Evolutionary conservation across 352 stramenopile species (phyloP).

Genomic region (Phytophthora sp.): DNA sequence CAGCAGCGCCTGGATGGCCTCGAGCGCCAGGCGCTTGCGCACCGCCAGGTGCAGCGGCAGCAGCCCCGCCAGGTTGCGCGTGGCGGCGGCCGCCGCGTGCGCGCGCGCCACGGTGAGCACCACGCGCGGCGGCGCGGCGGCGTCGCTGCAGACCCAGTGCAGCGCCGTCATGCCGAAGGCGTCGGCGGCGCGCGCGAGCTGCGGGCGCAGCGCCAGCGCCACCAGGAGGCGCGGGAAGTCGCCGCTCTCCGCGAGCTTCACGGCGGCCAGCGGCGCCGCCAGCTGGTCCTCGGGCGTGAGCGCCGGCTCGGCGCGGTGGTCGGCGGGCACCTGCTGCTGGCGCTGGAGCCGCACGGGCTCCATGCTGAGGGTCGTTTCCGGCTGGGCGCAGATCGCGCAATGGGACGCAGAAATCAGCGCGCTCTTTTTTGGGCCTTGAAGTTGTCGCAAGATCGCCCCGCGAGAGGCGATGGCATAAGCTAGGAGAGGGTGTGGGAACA

Average conservation of each 20-base stretch:
- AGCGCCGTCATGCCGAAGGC: conserved; percentile 83
- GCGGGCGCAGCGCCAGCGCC: conserved; percentile 45
- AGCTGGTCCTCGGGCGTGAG: conserved; percentile 25
- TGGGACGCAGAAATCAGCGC: conserved; percentile 19
- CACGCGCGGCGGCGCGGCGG: conserved; percentile 49
- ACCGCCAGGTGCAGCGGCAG: conserved; percentile 77
- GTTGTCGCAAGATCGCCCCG: conserved; percentile 19
- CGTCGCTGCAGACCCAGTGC: conserved; percentile 82
- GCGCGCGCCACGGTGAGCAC: conserved; percentile 61
- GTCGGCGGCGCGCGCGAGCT: conserved; percentile 50
- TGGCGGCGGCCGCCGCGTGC: conserved; percentile 42
- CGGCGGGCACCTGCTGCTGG: conserved; percentile 28
- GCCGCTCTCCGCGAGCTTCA: conserved; percentile 51
- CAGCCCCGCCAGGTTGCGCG: conserved; percentile 60
- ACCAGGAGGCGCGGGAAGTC: conserved; percentile 53
- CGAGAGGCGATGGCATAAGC: neutral
- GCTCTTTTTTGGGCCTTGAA: conserved; percentile 12
- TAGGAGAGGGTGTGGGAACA: neutral
- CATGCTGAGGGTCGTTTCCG: conserved; percentile 15
- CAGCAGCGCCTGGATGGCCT: conserved; percentile 69
- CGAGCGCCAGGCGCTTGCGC: conserved; percentile 59
- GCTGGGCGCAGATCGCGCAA: conserved; percentile 30
- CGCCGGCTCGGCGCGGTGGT: conserved; percentile 9
- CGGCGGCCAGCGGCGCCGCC: conserved; percentile 25
- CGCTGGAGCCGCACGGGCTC: conserved; percentile 33